phyloP scores from a whole-genome alignment of 805 yeast species.

The Candida coquimbonensis region DNA sequence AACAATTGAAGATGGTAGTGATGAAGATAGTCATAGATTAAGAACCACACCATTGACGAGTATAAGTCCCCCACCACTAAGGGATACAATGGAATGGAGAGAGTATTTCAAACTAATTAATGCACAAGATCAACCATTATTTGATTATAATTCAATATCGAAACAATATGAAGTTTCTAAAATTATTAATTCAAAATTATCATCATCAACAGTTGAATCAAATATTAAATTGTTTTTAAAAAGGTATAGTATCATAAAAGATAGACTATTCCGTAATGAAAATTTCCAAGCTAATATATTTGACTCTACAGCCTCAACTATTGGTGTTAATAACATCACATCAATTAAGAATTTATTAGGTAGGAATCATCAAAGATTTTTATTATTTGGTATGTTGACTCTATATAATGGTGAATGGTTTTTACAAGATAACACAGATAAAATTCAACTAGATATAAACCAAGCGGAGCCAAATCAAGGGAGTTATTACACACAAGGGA shows the following conservation, averaged over 20 bases:
- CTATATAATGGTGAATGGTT: constrained; percentile 62
- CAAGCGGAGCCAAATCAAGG: constrained; percentile 58
- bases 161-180: constrained; percentile 48
- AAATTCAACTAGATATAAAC: constrained; percentile 51
- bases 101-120: constrained; percentile 65
- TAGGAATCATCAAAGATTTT: constrained; percentile 67
- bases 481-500: constrained; percentile 65
- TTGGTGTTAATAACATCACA: constrained; percentile 38
- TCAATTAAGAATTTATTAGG: constrained; percentile 82
- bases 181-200: constrained; percentile 15
- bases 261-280: constrained; percentile 70
- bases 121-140: constrained; percentile 58
- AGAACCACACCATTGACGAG: constrained; percentile 21
- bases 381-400: constrained; percentile 70
- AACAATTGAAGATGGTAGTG: constrained; percentile 11
- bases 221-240: constrained; percentile 38
- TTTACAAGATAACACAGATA: constrained; percentile 76
- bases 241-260: constrained; percentile 58
- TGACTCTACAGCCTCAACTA: constrained; percentile 29
- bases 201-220: constrained; percentile 22
- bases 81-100: constrained; percentile 49
- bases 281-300: constrained; percentile 43
- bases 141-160: constrained; percentile 51
- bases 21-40: constrained; percentile 9
- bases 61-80: constrained; percentile 20